Evolutionary conservation across 257 asterid genomes (phyloP).

Genomic region (Craterostigma plantagineum): DNA sequence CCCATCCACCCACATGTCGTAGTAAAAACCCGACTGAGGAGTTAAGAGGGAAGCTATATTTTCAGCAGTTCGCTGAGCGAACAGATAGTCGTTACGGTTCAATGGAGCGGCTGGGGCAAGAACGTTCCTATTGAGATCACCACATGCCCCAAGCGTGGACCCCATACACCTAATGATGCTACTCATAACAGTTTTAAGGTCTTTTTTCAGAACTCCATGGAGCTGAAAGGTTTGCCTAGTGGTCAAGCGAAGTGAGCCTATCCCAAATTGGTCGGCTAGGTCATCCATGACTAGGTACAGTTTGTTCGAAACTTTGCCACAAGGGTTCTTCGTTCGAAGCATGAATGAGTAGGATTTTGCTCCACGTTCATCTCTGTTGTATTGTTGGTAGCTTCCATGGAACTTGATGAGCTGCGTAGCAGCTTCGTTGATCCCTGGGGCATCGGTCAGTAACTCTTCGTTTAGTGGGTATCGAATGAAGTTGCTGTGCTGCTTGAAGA

Average conservation of each 20-base stretch:
- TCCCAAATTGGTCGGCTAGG: slow-evolving; percentile 89
- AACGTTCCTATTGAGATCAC: slow-evolving; percentile 90
- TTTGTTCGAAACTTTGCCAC: slow-evolving; percentile 82
- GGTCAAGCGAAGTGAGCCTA: slow-evolving; percentile 84
- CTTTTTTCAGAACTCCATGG: slow-evolving; percentile 77
- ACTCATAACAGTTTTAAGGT: slow-evolving; percentile 94
- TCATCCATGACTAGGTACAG: slow-evolving; percentile 88
- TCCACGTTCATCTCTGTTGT: slow-evolving; percentile 89
- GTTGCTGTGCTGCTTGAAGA: slow-evolving; percentile 78
- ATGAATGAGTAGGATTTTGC: slow-evolving; percentile 63
- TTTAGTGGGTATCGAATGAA: slow-evolving; percentile 88
- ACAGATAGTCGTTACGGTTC: slow-evolving; percentile 50
- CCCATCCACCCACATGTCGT: slow-evolving; percentile 98
- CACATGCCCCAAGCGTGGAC: slow-evolving; percentile 95
- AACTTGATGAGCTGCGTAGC: slow-evolving; percentile 91
- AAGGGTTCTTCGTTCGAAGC: slow-evolving; percentile 96
- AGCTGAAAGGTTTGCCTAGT: slow-evolving; percentile 96
- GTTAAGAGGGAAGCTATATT: slow-evolving; percentile 81
- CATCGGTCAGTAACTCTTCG: slow-evolving; percentile 67
- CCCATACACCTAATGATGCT: slow-evolving; percentile 74
- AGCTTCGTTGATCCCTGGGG: slow-evolving; percentile 70
- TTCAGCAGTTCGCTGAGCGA: slow-evolving; percentile 94
- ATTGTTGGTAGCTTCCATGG: slow-evolving; percentile 96
- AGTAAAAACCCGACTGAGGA: slow-evolving; percentile 97
- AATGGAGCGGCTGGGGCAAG: slow-evolving; percentile 92